Percentiles rank a stretch among this genome's conserved stretches.
These are phyloP conservation scores for Chalara sp. DNA, from an alignment of 2,329 filamentous ascomycete genomes.

Conservation along the genomic window DNA sequence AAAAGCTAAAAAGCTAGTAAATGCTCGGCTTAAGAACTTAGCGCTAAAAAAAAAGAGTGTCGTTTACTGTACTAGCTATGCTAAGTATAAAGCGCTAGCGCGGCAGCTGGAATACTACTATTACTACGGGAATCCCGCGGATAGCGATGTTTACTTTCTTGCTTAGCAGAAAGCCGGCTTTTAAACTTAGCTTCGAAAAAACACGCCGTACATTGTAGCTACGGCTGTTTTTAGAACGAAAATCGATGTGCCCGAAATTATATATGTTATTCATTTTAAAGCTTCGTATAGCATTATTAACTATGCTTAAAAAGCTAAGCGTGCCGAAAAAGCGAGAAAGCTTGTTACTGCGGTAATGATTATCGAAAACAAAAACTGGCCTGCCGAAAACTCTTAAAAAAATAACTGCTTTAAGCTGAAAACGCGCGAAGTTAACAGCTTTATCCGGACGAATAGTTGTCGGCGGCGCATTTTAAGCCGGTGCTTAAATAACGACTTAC, in stretches of 20 bases:
- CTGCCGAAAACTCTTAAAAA: background rate
- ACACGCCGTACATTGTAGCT: constrained; percentile 1
- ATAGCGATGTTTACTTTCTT: constrained; percentile 3
- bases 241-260: constrained; percentile 5
- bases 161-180: background rate
- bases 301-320: constrained; percentile 8
- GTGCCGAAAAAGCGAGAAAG: constrained; percentile 5
- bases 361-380: background rate
- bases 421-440: too few relatives aligned
- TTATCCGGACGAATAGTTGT: too few relatives aligned
- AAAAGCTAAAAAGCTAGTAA: background rate
- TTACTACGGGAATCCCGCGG: background rate
- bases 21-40: background rate
- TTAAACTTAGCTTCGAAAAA: constrained; percentile 1
- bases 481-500: too few relatives aligned
- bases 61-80: constrained; percentile 5
- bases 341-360: background rate
- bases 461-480: too few relatives aligned
- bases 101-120: constrained; percentile 1
- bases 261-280: constrained; percentile 7
- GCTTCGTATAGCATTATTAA: constrained; percentile 8
- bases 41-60: background rate
- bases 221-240: constrained; percentile 6
- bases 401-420: too few relatives aligned
- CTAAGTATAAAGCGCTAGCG: background rate